A percentile compares a stretch with the other conserved stretches of the same genome.
These are phyloP conservation scores for Sclerotinia sclerotiorum DNA, from an alignment of 2,329 filamentous ascomycete genomes.

Conservation along the genomic window DNA sequence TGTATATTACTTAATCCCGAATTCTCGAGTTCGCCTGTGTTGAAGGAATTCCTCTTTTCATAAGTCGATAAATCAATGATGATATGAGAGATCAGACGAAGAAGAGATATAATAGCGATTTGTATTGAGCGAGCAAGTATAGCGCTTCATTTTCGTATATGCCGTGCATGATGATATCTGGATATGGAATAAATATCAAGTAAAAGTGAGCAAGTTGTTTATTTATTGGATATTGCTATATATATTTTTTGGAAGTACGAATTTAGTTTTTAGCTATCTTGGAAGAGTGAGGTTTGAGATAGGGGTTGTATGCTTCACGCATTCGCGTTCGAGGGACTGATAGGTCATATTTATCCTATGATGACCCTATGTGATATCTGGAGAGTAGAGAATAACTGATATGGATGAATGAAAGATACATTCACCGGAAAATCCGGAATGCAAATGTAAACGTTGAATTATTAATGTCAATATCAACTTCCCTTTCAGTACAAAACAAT, in stretches of 20 bases:
- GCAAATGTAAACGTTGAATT: no score
- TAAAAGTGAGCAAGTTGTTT: background rate
- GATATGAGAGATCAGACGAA: background rate
- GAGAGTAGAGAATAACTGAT: no score
- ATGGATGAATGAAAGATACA: no score
- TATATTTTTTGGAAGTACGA: background rate
- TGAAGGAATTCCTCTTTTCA: conserved; percentile 76
- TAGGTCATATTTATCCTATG: no score
- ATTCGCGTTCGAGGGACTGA: background rate
- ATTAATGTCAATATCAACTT: no score
- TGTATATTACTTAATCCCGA: conserved; percentile 91
- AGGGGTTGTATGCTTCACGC: background rate
- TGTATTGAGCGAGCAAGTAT: conserved; percentile 10
- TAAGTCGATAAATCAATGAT: conserved; percentile 23
- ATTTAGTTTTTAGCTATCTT: background rate
- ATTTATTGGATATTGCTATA: background rate
- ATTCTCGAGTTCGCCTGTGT: conserved; percentile 84
- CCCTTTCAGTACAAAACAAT: no score
- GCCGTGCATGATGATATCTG: background rate
- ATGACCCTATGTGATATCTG: no score
- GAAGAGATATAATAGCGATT: background rate
- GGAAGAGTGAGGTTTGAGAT: conserved; percentile 4
- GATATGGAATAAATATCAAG: background rate
- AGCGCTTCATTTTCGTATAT: background rate
- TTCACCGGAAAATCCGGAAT: no score